phyloP scores from a whole-genome alignment of 805 yeast species.

The Ogataea nonfermentans region DNA sequence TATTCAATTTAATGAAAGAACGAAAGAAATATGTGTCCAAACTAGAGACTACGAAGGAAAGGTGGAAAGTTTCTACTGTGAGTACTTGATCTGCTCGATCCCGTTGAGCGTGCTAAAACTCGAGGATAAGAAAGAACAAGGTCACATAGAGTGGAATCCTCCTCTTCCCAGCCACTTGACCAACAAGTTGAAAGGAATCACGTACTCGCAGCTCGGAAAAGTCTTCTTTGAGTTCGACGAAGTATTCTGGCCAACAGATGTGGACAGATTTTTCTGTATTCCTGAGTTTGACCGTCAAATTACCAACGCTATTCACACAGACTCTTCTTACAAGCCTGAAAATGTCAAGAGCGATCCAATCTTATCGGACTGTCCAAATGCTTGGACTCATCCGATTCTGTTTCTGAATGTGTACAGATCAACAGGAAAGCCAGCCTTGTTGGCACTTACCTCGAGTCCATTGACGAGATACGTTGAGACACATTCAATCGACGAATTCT shows the following conservation, averaged over 20 bases:
- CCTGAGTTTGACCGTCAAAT: constrained; percentile 30
- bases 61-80: constrained; percentile 23
- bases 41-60: constrained; percentile 14
- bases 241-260: constrained; percentile 44
- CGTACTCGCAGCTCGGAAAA: constrained; percentile 46
- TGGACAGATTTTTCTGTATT: constrained; percentile 33
- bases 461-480: constrained; percentile 48
- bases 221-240: constrained; percentile 45
- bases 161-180: constrained; percentile 35
- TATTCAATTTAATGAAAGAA: constrained; percentile 22
- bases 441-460: constrained; percentile 49
- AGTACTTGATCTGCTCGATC: constrained; percentile 47
- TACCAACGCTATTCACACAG: constrained; percentile 15
- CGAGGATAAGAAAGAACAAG: constrained; percentile 24
- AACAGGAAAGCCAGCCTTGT: constrained; percentile 38
- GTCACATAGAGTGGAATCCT: constrained; percentile 33
- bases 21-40: constrained; percentile 22
- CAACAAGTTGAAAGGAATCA: constrained; percentile 29
- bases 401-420: constrained; percentile 31
- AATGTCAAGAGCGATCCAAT: constrained; percentile 11
- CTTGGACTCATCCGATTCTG: constrained; percentile 30
- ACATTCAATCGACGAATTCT: constrained; percentile 37
- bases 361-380: constrained; percentile 17
- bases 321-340: not conserved
- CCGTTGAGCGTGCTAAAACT: constrained; percentile 49